A percentile compares a stretch with the other conserved stretches of the same genome.
phyloP scores from a whole-genome alignment of 2,329 filamentous ascomycete genomes.

The Pseudovirgaria hyperparasitica region DNA sequence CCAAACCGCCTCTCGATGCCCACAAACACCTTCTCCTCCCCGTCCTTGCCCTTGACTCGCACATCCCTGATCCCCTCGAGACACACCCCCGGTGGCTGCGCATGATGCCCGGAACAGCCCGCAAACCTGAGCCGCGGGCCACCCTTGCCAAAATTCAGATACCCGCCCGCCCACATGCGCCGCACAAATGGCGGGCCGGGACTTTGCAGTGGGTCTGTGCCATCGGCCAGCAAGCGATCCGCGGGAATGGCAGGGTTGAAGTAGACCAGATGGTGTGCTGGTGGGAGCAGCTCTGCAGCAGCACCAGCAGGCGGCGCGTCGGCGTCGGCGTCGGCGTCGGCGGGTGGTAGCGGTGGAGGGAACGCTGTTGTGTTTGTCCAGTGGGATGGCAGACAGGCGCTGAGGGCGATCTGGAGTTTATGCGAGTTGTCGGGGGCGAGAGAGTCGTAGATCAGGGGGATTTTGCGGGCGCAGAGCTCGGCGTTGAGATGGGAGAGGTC shows the following conservation, averaged over 20 bases:
- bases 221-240: slow-evolving; percentile 59
- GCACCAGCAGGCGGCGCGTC: background rate
- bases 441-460: slow-evolving; percentile 41
- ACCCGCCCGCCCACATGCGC: slow-evolving; percentile 83
- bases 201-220: slow-evolving; percentile 68
- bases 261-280: slow-evolving; percentile 74
- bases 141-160: slow-evolving; percentile 39
- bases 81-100: slow-evolving; percentile 28
- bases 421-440: slow-evolving; percentile 49
- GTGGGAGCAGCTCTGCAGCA: slow-evolving; percentile 32
- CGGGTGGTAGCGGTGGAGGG: slow-evolving; percentile 39
- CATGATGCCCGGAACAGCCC: slow-evolving; percentile 11
- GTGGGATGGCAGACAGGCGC: slow-evolving; percentile 10
- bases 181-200: slow-evolving; percentile 61
- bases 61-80: slow-evolving; percentile 36
- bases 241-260: slow-evolving; percentile 60
- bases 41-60: slow-evolving; percentile 35
- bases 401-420: slow-evolving; percentile 43
- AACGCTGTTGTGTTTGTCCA: slow-evolving; percentile 3
- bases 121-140: too few relatives aligned
- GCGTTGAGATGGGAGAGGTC: slow-evolving; percentile 11
- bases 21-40: slow-evolving; percentile 46
- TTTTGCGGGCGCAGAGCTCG: slow-evolving; percentile 34
- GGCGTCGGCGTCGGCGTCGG: slow-evolving; percentile 3
- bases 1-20: slow-evolving; percentile 43